Evolutionary conservation across 2,329 filamentous ascomycete genomes (phyloP).

Genomic region (Trichoderma endophyticum): DNA sequence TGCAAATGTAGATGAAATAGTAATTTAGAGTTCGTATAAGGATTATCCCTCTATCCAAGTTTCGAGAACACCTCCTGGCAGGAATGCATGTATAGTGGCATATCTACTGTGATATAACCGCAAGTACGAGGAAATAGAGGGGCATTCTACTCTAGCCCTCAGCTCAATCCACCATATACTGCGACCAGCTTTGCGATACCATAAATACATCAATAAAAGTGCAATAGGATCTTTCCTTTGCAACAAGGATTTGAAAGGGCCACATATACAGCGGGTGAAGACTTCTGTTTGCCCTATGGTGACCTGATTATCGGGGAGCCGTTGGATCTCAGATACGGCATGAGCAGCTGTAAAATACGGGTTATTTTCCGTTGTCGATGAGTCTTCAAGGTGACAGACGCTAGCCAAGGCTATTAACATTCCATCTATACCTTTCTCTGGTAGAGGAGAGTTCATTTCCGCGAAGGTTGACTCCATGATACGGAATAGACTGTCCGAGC

Average conservation of each 20-base stretch:
- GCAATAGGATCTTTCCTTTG: background rate
- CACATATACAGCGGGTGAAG: background rate
- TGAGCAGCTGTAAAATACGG: background rate
- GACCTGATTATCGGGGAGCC: background rate
- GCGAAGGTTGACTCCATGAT: background rate
- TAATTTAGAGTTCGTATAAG: too few species aligned
- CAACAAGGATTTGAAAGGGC: background rate
- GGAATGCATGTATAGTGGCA: background rate
- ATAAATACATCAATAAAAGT: background rate
- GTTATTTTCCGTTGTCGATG: background rate
- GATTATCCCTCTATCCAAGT: background rate
- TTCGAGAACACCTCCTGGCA: background rate
- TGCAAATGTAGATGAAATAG: too few species aligned
- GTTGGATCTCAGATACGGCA: background rate
- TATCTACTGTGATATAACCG: background rate
- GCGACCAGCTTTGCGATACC: background rate
- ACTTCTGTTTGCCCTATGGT: background rate
- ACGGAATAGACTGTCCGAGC: background rate
- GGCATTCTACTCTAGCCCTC: background rate
- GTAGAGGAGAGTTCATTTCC: background rate
- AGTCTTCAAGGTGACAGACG: background rate
- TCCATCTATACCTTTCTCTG: background rate
- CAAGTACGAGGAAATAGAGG: background rate
- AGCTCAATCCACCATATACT: background rate
- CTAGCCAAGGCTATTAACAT: background rate